These are phyloP conservation scores for Coemansia sp. DNA, from an alignment of 192 early-diverging fungal genomes.

Conservation along the genomic window DNA sequence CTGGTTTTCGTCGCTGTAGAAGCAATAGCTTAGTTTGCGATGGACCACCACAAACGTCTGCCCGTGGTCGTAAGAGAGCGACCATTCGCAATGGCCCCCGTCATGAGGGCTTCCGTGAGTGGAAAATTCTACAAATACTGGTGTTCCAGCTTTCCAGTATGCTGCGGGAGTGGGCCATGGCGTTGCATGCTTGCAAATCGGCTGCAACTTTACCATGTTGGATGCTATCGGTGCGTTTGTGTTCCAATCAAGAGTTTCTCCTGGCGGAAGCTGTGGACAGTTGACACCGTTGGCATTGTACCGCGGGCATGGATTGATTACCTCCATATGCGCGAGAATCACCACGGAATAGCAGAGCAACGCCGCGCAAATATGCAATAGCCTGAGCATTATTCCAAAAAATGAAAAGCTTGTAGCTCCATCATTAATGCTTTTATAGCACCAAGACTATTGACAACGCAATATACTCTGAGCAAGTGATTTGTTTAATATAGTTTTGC, in stretches of 20 bases:
- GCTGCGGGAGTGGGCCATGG: slow-evolving; percentile 22
- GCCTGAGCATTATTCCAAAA: too few relatives aligned
- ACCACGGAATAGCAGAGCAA: too few relatives aligned
- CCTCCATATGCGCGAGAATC: slow-evolving; percentile 14
- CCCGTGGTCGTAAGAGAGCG: slow-evolving; percentile 48
- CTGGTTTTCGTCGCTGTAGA: slow-evolving; percentile 19
- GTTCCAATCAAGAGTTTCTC: background rate
- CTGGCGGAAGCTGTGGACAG: slow-evolving; percentile 18
- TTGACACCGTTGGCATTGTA: slow-evolving; percentile 28
- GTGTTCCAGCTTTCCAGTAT: slow-evolving; percentile 34
- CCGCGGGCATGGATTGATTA: slow-evolving; percentile 36
- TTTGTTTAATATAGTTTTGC: too few relatives aligned
- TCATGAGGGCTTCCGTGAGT: slow-evolving; percentile 32
- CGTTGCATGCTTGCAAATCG: slow-evolving; percentile 21
- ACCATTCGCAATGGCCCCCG: slow-evolving; percentile 59
- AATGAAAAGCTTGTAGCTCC: too few relatives aligned
- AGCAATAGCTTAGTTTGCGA: slow-evolving; percentile 33
- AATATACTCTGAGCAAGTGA: too few relatives aligned
- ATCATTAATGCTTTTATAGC: too few relatives aligned
- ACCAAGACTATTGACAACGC: too few relatives aligned
- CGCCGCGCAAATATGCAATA: too few relatives aligned
- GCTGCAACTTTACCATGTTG: background rate
- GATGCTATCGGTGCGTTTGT: background rate
- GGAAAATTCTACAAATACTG: slow-evolving; percentile 30
- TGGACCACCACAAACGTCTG: slow-evolving; percentile 58